Percentiles rank a stretch among this genome's conserved stretches.
phyloP scores from a whole-genome alignment of 2,329 filamentous ascomycete species.

The Epichloe aotearoae region DNA sequence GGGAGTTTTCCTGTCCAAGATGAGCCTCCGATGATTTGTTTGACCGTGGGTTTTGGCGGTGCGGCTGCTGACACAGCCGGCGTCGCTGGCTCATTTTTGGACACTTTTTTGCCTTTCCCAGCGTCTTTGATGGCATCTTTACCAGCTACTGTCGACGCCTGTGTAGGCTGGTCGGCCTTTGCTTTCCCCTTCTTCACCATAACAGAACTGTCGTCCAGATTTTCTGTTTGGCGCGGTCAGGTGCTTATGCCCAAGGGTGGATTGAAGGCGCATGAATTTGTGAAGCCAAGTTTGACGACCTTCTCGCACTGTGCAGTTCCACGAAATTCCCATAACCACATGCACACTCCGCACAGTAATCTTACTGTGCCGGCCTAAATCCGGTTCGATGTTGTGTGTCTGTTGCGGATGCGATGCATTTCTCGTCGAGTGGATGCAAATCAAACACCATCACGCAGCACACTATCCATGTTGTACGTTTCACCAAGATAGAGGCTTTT shows the following conservation, averaged over 20 bases:
- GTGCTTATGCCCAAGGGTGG: neutral
- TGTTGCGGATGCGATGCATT: neutral
- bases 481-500: neutral
- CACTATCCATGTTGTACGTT: neutral
- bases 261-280: neutral
- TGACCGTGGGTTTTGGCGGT: slow-evolving; percentile 48
- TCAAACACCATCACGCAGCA: neutral
- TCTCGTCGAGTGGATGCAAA: neutral
- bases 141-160: slow-evolving; percentile 28
- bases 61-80: slow-evolving; percentile 23
- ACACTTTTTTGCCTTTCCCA: slow-evolving; percentile 29
- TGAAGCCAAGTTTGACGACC: no score
- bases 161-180: slow-evolving; percentile 28
- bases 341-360: neutral
- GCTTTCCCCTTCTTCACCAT: slow-evolving; percentile 44
- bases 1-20: slow-evolving; percentile 98
- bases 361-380: neutral
- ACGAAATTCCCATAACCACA: neutral
- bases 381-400: neutral
- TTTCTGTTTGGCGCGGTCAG: neutral
- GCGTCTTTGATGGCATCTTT: slow-evolving; percentile 44
- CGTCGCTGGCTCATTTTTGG: slow-evolving; percentile 17
- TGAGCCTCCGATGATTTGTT: slow-evolving; percentile 80
- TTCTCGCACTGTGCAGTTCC: slow-evolving; percentile 1
- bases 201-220: neutral